Evolutionary conservation across 129 eudicot species (phyloP).

Genomic region (Arctium lappa): DNA sequence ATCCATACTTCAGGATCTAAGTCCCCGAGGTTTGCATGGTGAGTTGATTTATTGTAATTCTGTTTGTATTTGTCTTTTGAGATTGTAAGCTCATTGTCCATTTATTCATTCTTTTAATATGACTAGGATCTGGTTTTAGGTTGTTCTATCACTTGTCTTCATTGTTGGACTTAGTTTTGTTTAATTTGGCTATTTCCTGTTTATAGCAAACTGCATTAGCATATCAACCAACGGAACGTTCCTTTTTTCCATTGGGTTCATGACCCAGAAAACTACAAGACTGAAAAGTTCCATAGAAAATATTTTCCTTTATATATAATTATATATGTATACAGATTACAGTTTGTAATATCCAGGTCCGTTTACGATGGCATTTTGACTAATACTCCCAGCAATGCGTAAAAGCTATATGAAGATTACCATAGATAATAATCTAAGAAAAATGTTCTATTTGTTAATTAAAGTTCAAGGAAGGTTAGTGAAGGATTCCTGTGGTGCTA

Average conservation of each 20-base stretch:
- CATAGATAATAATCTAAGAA: no score
- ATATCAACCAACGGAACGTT: no score
- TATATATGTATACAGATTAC: neutral
- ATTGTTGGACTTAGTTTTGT: neutral
- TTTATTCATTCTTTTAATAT: neutral
- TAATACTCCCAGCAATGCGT: no score
- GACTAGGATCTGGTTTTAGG: conserved; percentile 9
- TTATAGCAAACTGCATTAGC: neutral
- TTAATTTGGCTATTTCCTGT: neutral
- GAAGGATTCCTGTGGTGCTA: no score
- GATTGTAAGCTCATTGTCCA: neutral
- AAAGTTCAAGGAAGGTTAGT: no score
- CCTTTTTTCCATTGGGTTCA: no score
- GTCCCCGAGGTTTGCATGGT: conserved; percentile 90
- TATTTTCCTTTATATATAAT: no score
- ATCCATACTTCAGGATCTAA: conserved; percentile 79
- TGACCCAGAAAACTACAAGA: no score
- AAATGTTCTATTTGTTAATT: no score
- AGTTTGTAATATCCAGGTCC: neutral
- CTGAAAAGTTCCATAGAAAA: no score
- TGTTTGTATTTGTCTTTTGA: neutral
- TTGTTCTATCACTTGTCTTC: neutral
- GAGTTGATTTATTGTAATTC: conserved; percentile 18
- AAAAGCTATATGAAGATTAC: no score
- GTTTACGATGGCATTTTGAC: no score